phyloP scores from a whole-genome alignment of 345 rosid species.

The Populus tremula region DNA sequence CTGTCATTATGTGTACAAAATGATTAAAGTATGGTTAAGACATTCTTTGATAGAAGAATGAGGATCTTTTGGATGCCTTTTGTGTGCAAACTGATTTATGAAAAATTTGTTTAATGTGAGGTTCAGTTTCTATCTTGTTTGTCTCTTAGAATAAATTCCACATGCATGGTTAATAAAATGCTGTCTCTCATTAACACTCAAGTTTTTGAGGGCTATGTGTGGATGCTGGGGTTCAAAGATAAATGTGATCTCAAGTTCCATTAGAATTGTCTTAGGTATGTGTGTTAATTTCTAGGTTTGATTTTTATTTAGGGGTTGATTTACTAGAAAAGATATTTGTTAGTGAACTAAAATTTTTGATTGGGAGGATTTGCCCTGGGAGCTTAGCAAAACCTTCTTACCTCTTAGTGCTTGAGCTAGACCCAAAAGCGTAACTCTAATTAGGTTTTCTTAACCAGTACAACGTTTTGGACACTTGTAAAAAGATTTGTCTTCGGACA shows the following conservation, averaged over 20 bases:
- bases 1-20: constrained; percentile 90
- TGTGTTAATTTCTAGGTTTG: not conserved
- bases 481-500: not conserved
- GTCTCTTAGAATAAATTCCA: not conserved
- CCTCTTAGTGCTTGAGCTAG: not conserved
- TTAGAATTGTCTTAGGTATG: not conserved
- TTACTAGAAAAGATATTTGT: not conserved
- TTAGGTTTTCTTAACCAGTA: not conserved
- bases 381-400: not conserved
- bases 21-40: constrained; percentile 72
- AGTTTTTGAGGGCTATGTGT: not conserved
- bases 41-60: constrained; percentile 6
- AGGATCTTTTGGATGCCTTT: not conserved
- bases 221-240: not conserved
- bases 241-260: not conserved
- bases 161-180: not conserved
- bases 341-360: no score
- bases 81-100: not conserved
- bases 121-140: not conserved
- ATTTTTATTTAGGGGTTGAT: not conserved
- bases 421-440: not conserved
- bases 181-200: not conserved
- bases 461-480: no score
- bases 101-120: not conserved
- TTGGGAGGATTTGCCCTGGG: not conserved